Conservation (phyloP, 768 basidiomycete genomes). For the Leccinum broughii region DNA sequence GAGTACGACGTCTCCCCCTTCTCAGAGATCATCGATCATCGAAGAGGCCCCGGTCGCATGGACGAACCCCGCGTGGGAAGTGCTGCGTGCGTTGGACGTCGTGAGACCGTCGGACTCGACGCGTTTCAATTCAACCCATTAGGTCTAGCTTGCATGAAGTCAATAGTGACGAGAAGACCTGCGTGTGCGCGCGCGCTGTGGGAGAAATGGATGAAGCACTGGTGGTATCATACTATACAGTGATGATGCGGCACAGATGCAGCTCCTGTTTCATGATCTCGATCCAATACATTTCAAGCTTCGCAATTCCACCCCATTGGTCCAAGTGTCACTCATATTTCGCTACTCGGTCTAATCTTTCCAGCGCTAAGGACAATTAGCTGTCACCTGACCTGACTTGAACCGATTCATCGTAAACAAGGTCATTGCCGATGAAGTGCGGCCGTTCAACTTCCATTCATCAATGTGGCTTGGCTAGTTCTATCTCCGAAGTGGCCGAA, state of each 20-base stretch:
- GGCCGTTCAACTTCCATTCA: no score
- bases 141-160: not conserved
- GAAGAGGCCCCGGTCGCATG: not conserved
- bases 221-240: not conserved
- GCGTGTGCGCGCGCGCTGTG: not conserved
- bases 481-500: no score
- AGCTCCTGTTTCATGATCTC: no score
- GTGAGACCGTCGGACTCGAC: not conserved
- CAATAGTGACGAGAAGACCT: not conserved
- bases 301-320: no score
- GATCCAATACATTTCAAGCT: no score
- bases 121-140: constrained; percentile 15
- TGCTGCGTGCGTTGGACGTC: not conserved
- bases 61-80: not conserved
- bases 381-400: no score
- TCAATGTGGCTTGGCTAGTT: no score
- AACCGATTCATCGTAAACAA: no score
- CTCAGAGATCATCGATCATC: not conserved
- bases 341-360: no score
- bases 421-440: no score
- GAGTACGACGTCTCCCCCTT: not conserved
- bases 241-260: not conserved
- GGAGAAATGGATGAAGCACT: not conserved
- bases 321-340: no score
- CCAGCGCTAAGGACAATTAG: no score